A percentile compares a stretch with the other conserved stretches of the same genome.
phyloP scores from a whole-genome alignment of 176 grass and related monocot genomes.

The Juncus inflexus region DNA sequence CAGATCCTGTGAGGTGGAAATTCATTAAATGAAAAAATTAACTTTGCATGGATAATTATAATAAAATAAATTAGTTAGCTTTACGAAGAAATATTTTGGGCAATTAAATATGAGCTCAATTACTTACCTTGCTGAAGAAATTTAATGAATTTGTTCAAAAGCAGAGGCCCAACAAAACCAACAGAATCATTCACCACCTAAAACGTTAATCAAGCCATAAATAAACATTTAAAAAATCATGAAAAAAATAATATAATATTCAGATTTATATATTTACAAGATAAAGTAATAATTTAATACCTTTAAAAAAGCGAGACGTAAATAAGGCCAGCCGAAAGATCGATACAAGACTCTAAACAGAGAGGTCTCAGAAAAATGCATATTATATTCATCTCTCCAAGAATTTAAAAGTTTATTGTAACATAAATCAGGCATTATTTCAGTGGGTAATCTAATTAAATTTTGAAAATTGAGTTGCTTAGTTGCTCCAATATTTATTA shows the following conservation, averaged over 20 bases:
- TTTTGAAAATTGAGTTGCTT: conserved; percentile 82
- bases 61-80: neutral
- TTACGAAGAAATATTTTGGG: neutral
- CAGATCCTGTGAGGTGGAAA: conserved; percentile 44
- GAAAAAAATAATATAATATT: conserved; percentile 11
- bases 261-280: conserved; percentile 9
- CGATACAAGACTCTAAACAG: conserved; percentile 66
- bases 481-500: conserved; percentile 74
- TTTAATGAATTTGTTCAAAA: conserved; percentile 79
- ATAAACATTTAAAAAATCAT: neutral
- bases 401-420: conserved; percentile 56
- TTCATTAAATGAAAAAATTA: neutral
- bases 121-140: conserved; percentile 74
- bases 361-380: conserved; percentile 43
- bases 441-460: conserved; percentile 68
- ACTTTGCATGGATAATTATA: conserved; percentile 1
- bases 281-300: conserved; percentile 32
- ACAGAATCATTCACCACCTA: conserved; percentile 87
- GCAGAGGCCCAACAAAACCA: conserved; percentile 68
- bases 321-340: conserved; percentile 78
- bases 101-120: neutral
- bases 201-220: too few relatives aligned
- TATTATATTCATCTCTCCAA: conserved; percentile 61
- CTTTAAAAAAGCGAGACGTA: conserved; percentile 78
- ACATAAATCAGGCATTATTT: conserved; percentile 53